These are phyloP conservation scores for Trifolium subterraneum DNA, from an alignment of 306 rosid species.

Conservation along the genomic window DNA sequence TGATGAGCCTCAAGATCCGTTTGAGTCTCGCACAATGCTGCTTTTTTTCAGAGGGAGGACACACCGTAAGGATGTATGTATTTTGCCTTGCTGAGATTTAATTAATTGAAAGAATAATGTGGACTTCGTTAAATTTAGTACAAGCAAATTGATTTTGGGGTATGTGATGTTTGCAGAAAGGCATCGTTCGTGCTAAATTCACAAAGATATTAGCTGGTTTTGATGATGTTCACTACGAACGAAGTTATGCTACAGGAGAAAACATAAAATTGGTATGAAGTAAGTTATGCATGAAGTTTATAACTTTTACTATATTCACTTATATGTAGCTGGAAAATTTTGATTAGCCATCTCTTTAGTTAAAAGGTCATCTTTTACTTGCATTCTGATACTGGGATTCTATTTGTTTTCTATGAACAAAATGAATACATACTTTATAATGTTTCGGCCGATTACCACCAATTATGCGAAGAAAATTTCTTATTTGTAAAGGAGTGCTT, in stretches of 20 bases:
- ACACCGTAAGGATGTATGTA: constrained; percentile 82
- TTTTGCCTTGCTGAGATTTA: constrained; percentile 8
- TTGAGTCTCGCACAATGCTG: constrained; percentile 74
- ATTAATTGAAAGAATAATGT: constrained; percentile 30
- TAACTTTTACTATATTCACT: background rate
- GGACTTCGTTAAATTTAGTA: constrained; percentile 9
- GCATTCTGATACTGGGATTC: constrained; percentile 18
- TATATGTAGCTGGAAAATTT: constrained; percentile 13
- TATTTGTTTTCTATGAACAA: constrained; percentile 4
- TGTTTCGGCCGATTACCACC: background rate
- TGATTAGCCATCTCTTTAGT: constrained; percentile 21
- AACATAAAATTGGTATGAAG: constrained; percentile 80
- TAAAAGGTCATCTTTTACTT: background rate
- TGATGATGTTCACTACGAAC: constrained; percentile 85
- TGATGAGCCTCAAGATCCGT: constrained; percentile 75
- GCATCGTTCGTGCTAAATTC: constrained; percentile 83
- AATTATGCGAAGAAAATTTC: background rate
- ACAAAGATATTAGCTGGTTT: constrained; percentile 75
- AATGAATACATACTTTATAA: background rate
- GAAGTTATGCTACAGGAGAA: constrained; percentile 80
- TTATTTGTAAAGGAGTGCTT: constrained; percentile 22
- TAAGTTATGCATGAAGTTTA: constrained; percentile 29
- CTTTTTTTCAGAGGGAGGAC: constrained; percentile 92
- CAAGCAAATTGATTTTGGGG: constrained; percentile 35
- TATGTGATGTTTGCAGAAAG: constrained; percentile 71